A percentile compares a stretch with the other conserved stretches of the same genome.
Evolutionary conservation across 2,329 filamentous ascomycete genomes (phyloP).

Genomic region (Curvularia eragrostidis): DNA sequence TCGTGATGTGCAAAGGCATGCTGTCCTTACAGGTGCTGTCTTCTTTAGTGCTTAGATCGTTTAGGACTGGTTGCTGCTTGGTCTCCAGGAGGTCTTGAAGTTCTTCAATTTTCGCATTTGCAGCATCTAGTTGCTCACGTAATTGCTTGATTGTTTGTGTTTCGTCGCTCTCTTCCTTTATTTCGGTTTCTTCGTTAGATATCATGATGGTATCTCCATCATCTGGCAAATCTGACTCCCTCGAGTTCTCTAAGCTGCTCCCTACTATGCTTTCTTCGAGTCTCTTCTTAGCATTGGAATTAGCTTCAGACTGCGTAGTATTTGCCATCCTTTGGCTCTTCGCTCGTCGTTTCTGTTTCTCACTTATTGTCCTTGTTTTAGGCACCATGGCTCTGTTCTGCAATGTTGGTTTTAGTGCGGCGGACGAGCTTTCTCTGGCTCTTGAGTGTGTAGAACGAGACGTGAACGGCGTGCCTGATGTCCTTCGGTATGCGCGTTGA

Average conservation of each 20-base stretch:
- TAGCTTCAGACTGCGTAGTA: not conserved
- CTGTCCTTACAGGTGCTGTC: not conserved
- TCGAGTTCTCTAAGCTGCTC: not conserved
- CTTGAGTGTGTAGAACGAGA: not conserved
- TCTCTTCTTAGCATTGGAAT: constrained; percentile 1
- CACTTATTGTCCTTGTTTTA: not conserved
- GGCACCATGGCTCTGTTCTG: constrained; percentile 1
- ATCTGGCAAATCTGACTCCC: not conserved
- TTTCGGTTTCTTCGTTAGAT: constrained; percentile 3
- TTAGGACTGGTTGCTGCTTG: not conserved
- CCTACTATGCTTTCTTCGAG: not conserved
- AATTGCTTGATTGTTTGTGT: not conserved
- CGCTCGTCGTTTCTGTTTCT: not conserved
- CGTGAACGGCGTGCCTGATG: not conserved
- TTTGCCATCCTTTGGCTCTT: not conserved
- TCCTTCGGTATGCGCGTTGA: constrained; percentile 9
- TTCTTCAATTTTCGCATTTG: not conserved
- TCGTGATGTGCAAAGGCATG: too few species aligned
- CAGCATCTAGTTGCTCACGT: not conserved
- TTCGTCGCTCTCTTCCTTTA: not conserved
- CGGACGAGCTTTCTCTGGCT: not conserved
- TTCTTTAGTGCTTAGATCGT: not conserved
- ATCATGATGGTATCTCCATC: not conserved
- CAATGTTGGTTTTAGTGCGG: not conserved
- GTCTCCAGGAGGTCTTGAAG: not conserved